These are phyloP conservation scores for Talaromyces trachyspermus DNA, from an alignment of 495 filamentous ascomycete species.

Conservation along the genomic window DNA sequence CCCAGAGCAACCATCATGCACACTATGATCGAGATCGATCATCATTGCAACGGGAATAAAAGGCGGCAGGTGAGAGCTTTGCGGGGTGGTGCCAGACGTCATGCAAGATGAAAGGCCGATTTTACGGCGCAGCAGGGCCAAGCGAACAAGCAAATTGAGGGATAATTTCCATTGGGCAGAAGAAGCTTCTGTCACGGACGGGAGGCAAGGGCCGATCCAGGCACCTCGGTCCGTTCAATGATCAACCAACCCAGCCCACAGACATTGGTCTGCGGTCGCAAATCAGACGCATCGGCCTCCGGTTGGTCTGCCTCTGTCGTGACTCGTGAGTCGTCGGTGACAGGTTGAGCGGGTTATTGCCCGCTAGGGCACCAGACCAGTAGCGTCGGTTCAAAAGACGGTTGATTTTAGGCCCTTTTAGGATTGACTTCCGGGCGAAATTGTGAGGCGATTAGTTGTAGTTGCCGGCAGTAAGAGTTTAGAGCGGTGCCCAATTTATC, in stretches of 20 bases:
- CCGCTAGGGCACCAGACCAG: neutral
- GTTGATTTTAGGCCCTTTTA: neutral
- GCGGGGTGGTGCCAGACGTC: neutral
- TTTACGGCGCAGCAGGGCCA: constrained; percentile 4
- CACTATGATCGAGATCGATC: neutral
- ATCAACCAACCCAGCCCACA: constrained; percentile 5
- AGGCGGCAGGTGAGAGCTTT: neutral
- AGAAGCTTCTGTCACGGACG: constrained; percentile 5
- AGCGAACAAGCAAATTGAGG: neutral
- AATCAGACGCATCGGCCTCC: neutral
- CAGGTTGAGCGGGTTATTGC: neutral
- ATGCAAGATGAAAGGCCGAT: constrained; percentile 3
- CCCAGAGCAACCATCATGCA: neutral
- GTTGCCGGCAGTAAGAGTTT: neutral
- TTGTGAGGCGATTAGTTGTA: neutral
- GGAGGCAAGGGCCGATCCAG: constrained; percentile 10
- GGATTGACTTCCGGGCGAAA: neutral
- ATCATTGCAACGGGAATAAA: neutral
- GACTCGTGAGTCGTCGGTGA: constrained; percentile 2
- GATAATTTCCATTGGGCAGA: constrained; percentile 1
- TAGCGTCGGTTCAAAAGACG: neutral
- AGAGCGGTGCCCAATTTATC: neutral
- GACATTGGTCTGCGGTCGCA: neutral
- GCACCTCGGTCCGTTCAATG: constrained; percentile 7
- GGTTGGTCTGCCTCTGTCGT: neutral